phyloP scores from a whole-genome alignment of 179 eudicot species.

The Beta corolliflora region DNA sequence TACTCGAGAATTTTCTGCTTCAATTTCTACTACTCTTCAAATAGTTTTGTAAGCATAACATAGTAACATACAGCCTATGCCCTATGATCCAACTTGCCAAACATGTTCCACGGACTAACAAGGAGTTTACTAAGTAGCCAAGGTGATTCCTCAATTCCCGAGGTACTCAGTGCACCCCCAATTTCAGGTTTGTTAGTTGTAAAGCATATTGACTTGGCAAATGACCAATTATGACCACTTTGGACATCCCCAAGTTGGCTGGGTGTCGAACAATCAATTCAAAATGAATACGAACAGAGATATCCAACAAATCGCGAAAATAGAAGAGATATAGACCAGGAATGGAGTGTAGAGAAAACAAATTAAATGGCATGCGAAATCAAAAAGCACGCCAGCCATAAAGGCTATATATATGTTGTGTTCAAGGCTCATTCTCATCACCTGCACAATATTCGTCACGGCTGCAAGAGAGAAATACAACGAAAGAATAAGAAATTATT shows the following conservation, averaged over 20 bases:
- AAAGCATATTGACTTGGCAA: too few relatives aligned
- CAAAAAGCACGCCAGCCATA: constrained; percentile 36
- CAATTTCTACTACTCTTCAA: too few relatives aligned
- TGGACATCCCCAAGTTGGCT: neutral
- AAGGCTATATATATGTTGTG: neutral
- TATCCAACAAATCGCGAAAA: neutral
- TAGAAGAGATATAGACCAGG: neutral
- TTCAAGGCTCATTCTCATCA: constrained; percentile 2
- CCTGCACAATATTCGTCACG: constrained; percentile 12
- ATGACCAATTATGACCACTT: too few relatives aligned
- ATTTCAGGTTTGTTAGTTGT: too few relatives aligned
- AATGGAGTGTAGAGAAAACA: neutral
- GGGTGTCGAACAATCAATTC: neutral
- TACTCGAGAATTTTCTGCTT: too few relatives aligned
- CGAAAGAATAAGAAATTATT: constrained; percentile 27
- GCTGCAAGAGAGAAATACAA: constrained; percentile 12
- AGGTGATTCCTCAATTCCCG: too few relatives aligned
- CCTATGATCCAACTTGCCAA: too few relatives aligned
- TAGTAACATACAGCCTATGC: too few relatives aligned
- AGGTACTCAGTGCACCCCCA: too few relatives aligned
- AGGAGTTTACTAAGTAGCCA: too few relatives aligned
- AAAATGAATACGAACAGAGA: neutral
- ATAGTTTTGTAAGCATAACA: too few relatives aligned
- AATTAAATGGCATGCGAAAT: constrained; percentile 32
- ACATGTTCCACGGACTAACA: too few relatives aligned